Evolutionary conservation across 2,329 filamentous ascomycete species (phyloP).

Genomic region (Cephalotrichum gorgonifer): DNA sequence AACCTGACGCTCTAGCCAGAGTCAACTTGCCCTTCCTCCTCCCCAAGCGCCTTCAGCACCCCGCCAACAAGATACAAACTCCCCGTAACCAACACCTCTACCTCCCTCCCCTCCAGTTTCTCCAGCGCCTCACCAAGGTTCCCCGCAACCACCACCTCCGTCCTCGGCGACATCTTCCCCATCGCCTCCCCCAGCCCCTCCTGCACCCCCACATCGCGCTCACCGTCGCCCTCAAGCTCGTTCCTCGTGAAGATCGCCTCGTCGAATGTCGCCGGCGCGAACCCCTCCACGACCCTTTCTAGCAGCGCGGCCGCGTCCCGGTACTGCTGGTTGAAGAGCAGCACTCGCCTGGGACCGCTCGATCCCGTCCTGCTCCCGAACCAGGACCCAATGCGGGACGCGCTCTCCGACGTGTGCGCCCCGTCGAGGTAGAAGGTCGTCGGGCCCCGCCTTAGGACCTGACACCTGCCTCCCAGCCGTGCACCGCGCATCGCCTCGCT

Average conservation of each 20-base stretch:
- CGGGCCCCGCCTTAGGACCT: conserved; percentile 41
- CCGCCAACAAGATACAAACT: conserved; percentile 79
- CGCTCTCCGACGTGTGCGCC: conserved; percentile 78
- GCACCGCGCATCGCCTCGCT: conserved; percentile 55
- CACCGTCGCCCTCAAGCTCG: conserved; percentile 23
- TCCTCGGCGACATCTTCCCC: conserved; percentile 39
- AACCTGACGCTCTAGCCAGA: not conserved
- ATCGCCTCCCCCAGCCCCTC: conserved; percentile 52
- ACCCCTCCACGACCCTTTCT: conserved; percentile 46
- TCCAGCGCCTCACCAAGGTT: conserved; percentile 64
- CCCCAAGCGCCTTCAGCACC: conserved; percentile 33
- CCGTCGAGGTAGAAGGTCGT: conserved; percentile 77
- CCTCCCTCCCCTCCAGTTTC: conserved; percentile 36
- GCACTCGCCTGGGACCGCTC: conserved; percentile 26
- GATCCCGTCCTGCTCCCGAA: conserved; percentile 37
- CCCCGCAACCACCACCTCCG: conserved; percentile 40
- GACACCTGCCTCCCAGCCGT: conserved; percentile 66
- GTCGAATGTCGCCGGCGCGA: conserved; percentile 46
- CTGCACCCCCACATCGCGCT: conserved; percentile 51
- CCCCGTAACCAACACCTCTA: conserved; percentile 66
- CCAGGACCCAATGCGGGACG: conserved; percentile 68
- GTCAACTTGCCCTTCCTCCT: not conserved
- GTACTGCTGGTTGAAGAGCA: conserved; percentile 92
- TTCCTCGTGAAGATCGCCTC: conserved; percentile 78
- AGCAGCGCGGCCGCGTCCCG: conserved; percentile 63